phyloP scores from a whole-genome alignment of 1,284 basidiomycete species.

The Xerocomus nothofagi region DNA sequence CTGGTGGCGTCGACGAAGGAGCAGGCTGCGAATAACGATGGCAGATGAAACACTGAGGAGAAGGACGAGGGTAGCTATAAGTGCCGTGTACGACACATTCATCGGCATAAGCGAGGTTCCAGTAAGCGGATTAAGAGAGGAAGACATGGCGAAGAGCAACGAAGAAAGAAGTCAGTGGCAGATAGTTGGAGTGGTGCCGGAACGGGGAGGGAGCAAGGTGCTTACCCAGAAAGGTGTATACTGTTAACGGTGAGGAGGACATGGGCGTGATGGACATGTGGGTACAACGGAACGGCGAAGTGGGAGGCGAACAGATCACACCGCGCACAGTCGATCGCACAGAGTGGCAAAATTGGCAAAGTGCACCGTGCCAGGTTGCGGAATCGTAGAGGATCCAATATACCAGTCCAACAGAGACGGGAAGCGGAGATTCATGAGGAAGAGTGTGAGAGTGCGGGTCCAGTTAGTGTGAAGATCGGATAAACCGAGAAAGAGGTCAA shows the following conservation, averaged over 20 bases:
- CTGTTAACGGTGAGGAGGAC: conserved; percentile 14
- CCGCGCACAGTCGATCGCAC: conserved; percentile 8
- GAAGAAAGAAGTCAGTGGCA: conserved; percentile 7
- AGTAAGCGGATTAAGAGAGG: neutral
- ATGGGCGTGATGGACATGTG: conserved; percentile 12
- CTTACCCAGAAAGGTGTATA: conserved; percentile 36
- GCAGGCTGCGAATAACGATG: conserved; percentile 59
- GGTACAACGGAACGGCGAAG: neutral
- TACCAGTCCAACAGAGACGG: neutral
- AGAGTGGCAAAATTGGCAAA: neutral
- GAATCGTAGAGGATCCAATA: neutral
- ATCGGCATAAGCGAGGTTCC: conserved; percentile 4
- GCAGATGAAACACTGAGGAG: conserved; percentile 63
- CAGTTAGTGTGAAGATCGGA: conserved; percentile 24
- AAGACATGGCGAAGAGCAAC: conserved; percentile 19
- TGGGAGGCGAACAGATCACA: neutral
- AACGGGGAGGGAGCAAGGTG: neutral
- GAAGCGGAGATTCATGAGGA: neutral
- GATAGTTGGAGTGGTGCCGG: neutral
- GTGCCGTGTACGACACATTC: conserved; percentile 24
- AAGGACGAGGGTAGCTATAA: conserved; percentile 60
- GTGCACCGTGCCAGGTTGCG: neutral
- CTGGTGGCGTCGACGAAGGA: conserved; percentile 57
- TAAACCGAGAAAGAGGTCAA: neutral
- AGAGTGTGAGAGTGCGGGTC: conserved; percentile 13